Evolutionary conservation across 116 monocot genomes (phyloP).

Genomic region (Cymodocea nodosa): DNA sequence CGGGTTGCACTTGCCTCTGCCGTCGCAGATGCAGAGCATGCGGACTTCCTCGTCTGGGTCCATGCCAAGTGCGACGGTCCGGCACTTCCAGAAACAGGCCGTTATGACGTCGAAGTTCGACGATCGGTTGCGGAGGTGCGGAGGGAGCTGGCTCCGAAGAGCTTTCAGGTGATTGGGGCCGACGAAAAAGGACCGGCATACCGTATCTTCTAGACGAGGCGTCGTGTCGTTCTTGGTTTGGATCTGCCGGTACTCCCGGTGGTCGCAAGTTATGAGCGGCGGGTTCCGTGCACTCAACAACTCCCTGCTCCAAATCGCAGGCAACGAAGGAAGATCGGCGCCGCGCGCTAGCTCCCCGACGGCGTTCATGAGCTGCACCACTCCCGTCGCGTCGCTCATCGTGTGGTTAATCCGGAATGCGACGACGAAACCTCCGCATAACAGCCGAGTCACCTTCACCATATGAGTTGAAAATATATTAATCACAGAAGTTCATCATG

Average conservation of each 20-base stretch:
- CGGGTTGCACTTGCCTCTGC: conserved; percentile 15
- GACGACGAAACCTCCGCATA: conserved; percentile 39
- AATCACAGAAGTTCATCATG: too few relatives aligned
- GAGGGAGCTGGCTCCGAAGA: conserved; percentile 20
- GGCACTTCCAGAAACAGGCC: conserved; percentile 48
- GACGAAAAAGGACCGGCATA: conserved; percentile 54
- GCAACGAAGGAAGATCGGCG: conserved; percentile 11
- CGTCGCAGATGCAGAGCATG: conserved; percentile 48
- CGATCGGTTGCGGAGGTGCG: conserved; percentile 21
- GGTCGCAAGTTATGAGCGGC: conserved; percentile 7
- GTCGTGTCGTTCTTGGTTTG: conserved; percentile 32
- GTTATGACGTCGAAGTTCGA: conserved; percentile 54
- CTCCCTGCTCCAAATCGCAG: conserved; percentile 34
- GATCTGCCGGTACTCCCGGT: conserved; percentile 27
- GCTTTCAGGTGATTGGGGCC: conserved; percentile 22
- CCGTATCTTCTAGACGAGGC: conserved; percentile 36
- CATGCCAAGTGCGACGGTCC: conserved; percentile 32
- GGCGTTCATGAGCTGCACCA: conserved; percentile 29
- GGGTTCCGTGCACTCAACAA: conserved; percentile 15
- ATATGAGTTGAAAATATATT: neutral
- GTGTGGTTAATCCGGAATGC: conserved; percentile 28
- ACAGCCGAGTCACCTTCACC: conserved; percentile 35
- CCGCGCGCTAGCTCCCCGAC: conserved; percentile 39
- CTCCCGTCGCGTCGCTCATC: conserved; percentile 28
- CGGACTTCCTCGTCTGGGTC: conserved; percentile 44